Evolutionary conservation across 2,329 filamentous ascomycete species (phyloP), one percentile per base, ranked within the genome.

Genomic region (Alternaria sp.): DNA sequence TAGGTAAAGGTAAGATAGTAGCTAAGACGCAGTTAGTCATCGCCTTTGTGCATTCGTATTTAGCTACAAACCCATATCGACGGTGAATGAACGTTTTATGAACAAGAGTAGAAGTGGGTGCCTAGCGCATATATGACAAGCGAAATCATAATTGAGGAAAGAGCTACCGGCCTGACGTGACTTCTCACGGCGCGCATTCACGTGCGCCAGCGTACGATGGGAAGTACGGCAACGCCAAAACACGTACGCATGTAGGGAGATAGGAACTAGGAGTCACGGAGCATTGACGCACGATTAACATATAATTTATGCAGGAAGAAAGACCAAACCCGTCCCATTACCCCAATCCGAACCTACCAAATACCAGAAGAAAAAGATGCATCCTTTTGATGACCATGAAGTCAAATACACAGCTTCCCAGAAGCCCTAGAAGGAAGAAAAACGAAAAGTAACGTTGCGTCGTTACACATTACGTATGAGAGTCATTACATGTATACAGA

Each of bases 391-490:
- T 53, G 41, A 53, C 48, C 24, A 32, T 18, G 48, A 24, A 52
- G 32, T 22, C 32, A 42, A 32, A 58, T 58, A 36, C 52, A 60
- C 32, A 52, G 52, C 36, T 28, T 20, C 36, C 36, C 11, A 51
- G 30, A 44, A 51, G 18, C 12, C 20, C 30, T 14, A 36, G 18
- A 34, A 41, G 44, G n/a, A 28, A 51, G 32, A 57, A 20, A 51
- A 42, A 57, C 2, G 36, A 46, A 42, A 44, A 36, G 34, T 34
- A 47, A 28, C 41, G 47, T 49, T 42, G 14, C 22, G 18, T 64
- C 63, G 41, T 64, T 41, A 54, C 58, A 57, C 63, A 64, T 68
- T 62, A 68, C 55, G 65, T 65, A 61, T 69, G 59, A 62, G 51
- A 51, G 39, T 68, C 59, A 55, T 61, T 61, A 36, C 24, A 51